Conservation (phyloP, 2,329 filamentous ascomycete species). For the Neonectria neomacrospora region DNA sequence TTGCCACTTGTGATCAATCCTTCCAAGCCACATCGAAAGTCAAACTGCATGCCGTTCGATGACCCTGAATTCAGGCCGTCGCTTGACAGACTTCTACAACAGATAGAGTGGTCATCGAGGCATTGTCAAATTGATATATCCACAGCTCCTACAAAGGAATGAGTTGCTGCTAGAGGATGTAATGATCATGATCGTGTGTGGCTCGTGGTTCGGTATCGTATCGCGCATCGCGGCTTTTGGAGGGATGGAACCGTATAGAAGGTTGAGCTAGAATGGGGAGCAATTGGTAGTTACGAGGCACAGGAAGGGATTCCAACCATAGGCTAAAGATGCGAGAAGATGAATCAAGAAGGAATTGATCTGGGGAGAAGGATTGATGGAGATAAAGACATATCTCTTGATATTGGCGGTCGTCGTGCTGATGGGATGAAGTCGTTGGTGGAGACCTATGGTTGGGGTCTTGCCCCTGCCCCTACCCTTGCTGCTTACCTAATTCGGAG, state of each 20-base stretch:
- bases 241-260: neutral
- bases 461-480: neutral
- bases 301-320: neutral
- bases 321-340: too few species aligned
- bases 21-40: neutral
- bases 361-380: neutral
- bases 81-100: neutral
- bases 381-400: neutral
- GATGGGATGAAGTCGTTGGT: slow-evolving; percentile 32
- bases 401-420: slow-evolving; percentile 1
- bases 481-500: slow-evolving; percentile 30
- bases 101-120: too few species aligned
- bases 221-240: neutral
- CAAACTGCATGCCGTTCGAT: neutral
- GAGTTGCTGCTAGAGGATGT: neutral
- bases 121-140: neutral
- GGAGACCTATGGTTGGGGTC: neutral
- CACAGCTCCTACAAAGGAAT: too few species aligned
- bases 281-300: neutral
- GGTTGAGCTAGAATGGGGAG: neutral
- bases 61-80: slow-evolving; percentile 1
- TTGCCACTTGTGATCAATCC: neutral
- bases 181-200: neutral
- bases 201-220: neutral
- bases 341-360: neutral